Evolutionary conservation across 2,329 filamentous ascomycete species (phyloP), one percentile per base, ranked within the genome.

Genomic region (Teratosphaeria epicoccoides): DNA sequence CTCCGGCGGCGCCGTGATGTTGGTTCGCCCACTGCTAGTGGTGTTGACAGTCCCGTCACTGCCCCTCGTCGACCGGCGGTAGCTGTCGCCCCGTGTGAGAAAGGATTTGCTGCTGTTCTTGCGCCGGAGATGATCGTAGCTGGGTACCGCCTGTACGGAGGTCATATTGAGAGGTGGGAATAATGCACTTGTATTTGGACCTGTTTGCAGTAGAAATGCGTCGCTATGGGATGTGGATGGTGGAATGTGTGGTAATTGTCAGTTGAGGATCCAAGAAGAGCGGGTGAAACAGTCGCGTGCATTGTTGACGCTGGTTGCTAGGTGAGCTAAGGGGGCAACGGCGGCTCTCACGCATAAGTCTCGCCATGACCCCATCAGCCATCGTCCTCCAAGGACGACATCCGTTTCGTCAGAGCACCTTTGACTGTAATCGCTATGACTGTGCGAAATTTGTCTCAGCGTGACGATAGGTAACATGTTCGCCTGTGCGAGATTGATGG

Each of bases 31-130:
- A 46, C 82, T 85, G 47, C 83, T 86, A 10, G 68, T 84, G 59
- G 88, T 95, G 78, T 86, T 91, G 69, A 89, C 85, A 57, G 88
- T 95, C 67, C 88, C 88, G 71, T 95, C 88, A 75, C 88, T 95
- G 59, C 86, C 63, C 47, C 63, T 52, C 17, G 63, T 63, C 11
- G 61, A 63, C n/a, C 85, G 57, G 47, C 57, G 56, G 51, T 66
- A 63, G 57, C 61, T 64, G 58, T 66, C 64, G 54, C 52, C 55
- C 55, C 65, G 65, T 26, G 58, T 57, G 59, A 65, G 55, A 55
- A 62, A 66, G 50, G 63, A 63, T 52, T 59, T 61, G 57, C 57
- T 60, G 59, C 63, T 66, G 60, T 77, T 77, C 66, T 79, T 80
- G 62, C 79, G 78, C 61, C 76, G 76, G 56, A 80, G 72, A 61